A percentile compares a stretch with the other conserved stretches of the same genome.
Conservation (phyloP, 331 rosid species). For the Rhamnella rubrinervis region DNA sequence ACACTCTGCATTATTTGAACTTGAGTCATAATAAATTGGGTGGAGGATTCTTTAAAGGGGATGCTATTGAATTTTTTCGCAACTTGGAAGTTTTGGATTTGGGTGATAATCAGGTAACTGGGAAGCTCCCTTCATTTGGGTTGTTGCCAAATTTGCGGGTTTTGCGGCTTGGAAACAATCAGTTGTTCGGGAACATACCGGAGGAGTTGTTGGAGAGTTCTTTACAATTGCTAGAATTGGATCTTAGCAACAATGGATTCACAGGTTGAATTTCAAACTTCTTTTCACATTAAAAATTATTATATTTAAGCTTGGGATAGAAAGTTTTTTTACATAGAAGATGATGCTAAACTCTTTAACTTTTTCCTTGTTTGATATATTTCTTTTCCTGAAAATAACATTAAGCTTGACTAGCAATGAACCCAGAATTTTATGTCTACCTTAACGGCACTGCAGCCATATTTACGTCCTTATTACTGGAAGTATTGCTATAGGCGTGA, state of each 20-base stretch:
- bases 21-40: conserved; percentile 55
- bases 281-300: background rate
- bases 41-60: conserved; percentile 58
- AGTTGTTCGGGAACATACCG: conserved; percentile 58
- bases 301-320: background rate
- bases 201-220: conserved; percentile 59
- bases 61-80: conserved; percentile 52
- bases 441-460: too few species aligned
- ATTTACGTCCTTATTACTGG: too few species aligned
- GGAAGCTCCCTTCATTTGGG: conserved; percentile 71
- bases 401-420: too few species aligned
- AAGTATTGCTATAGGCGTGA: background rate
- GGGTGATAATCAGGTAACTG: conserved; percentile 57
- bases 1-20: conserved; percentile 56
- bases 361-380: too few species aligned
- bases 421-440: too few species aligned
- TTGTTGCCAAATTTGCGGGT: conserved; percentile 52
- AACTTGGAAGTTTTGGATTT: conserved; percentile 76
- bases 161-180: conserved; percentile 57
- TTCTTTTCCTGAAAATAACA: too few species aligned
- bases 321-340: too few species aligned
- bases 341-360: too few species aligned
- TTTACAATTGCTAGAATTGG: conserved; percentile 61
- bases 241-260: conserved; percentile 83
- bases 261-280: conserved; percentile 53